Base-by-base conservation (phyloP, 441 rosid species). In the Populus hybrid region DNA sequence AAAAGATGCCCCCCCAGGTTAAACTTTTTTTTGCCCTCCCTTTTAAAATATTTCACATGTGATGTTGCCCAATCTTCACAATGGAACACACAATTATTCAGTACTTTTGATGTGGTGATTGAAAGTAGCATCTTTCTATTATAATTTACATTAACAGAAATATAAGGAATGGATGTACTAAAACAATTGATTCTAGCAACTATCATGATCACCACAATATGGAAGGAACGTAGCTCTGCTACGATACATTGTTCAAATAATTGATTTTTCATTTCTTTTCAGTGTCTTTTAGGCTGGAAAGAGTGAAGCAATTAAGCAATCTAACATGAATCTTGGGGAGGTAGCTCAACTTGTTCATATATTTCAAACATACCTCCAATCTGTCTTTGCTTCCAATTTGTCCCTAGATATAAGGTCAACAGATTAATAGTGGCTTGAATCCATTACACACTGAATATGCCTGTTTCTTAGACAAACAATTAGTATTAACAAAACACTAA, bases 1-100 rank as follows among this genome's bases (percentile, higher is more conserved):
- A 81, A 84, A 83, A 71, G 89, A 83, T 71, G 80, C 91, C 65
- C 74, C 86, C 24, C 81, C 85, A 74, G 93, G 93, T 90, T 85
- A 71, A 75, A 28, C 20, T 67, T 73, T 46, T 66, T 9, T 12
- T 10, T 6, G 18, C 57, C 30, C 50, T 35, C 59, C 71, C 71
- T 26, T 69, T 63, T 76, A 65, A 38, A 42, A 66, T 38, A 42
- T 74, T 69, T 20, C 34, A 42, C 65, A 30, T 67, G 38, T 14
- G 2, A 53, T 72, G 40, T 72, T 26, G 64, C 18, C 53, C 53
- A 16, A 42, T 42, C 53, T 42, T 42, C 53, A 42, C 16, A 11
- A 42, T 42, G 16, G 53, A 42, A 42, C 53, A 42, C 16, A 0
- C 59, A 50, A 14, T 50, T 50, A 14, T 50, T 50, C 6, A 16